phyloP scores from a whole-genome alignment of 495 filamentous ascomycete genomes.

The Staphylotrichum longicolle region DNA sequence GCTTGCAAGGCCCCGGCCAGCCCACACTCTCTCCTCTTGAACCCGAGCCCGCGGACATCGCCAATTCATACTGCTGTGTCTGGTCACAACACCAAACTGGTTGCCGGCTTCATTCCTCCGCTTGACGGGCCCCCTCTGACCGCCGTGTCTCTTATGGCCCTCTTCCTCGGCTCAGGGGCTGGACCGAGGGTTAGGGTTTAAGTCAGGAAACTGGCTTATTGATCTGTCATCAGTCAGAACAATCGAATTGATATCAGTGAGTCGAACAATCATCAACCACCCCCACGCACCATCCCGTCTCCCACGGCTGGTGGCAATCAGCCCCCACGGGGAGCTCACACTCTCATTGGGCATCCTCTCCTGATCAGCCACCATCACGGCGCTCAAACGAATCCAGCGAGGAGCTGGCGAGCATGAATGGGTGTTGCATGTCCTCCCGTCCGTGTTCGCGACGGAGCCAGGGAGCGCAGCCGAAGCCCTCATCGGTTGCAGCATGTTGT shows the following conservation, averaged over 20 bases:
- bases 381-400: not conserved
- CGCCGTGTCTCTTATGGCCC: too few species aligned
- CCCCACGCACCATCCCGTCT: conserved; percentile 10
- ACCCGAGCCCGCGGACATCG: too few species aligned
- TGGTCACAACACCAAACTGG: too few species aligned
- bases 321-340: conserved; percentile 1
- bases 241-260: conserved; percentile 11
- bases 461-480: conserved; percentile 1
- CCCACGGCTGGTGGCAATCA: not conserved
- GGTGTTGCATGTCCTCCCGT: not conserved
- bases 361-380: not conserved
- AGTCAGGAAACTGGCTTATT: not conserved
- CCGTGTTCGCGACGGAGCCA: not conserved
- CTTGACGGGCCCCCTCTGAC: too few species aligned
- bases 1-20: not conserved
- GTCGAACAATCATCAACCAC: conserved; percentile 10
- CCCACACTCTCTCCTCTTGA: not conserved
- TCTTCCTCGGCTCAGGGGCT: not conserved
- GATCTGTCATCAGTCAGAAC: conserved; percentile 11
- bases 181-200: conserved; percentile 13
- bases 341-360: conserved; percentile 3
- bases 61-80: too few species aligned
- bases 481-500: too few species aligned
- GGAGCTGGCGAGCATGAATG: not conserved
- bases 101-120: too few species aligned